Evolutionary conservation across 1,284 basidiomycete species (phyloP).

Genomic region (Leccinum huronense): DNA sequence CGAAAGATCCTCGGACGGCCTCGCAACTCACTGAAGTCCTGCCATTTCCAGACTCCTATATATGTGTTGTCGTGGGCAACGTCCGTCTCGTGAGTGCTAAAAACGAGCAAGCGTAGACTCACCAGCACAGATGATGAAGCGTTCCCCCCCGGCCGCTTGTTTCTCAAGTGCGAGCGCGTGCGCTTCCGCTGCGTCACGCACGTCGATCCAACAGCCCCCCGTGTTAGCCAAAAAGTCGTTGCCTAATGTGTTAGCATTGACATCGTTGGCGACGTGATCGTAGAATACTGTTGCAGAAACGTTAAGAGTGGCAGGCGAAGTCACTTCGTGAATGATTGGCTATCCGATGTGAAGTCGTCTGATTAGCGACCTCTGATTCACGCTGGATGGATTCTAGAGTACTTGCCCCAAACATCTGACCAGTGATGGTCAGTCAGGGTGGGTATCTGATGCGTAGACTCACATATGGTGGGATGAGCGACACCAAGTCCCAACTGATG

Average conservation of each 20-base stretch:
- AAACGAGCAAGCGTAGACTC: background rate
- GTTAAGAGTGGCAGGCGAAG: conserved; percentile 46
- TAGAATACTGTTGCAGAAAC: conserved; percentile 42
- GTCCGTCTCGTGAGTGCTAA: background rate
- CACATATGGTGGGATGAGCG: conserved; percentile 58
- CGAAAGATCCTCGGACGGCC: background rate
- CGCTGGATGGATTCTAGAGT: background rate
- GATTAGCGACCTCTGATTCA: background rate
- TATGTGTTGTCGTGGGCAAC: too few species aligned
- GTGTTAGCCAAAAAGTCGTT: conserved; percentile 31
- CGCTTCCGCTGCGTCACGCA: background rate
- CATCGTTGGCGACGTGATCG: conserved; percentile 14
- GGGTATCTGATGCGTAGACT: conserved; percentile 17
- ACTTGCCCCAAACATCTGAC: conserved; percentile 33
- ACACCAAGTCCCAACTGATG: conserved; percentile 53
- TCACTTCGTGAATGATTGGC: conserved; percentile 52
- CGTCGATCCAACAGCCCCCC: conserved; percentile 17
- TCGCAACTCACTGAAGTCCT: background rate
- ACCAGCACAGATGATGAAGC: background rate
- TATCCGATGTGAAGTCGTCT: conserved; percentile 17
- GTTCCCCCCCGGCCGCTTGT: background rate
- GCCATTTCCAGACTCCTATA: background rate
- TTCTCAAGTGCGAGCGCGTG: background rate
- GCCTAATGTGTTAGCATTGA: background rate
- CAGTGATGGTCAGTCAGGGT: background rate